Conservation (phyloP, 2,329 filamentous ascomycete species). For the Elsinoe ampelina region DNA sequence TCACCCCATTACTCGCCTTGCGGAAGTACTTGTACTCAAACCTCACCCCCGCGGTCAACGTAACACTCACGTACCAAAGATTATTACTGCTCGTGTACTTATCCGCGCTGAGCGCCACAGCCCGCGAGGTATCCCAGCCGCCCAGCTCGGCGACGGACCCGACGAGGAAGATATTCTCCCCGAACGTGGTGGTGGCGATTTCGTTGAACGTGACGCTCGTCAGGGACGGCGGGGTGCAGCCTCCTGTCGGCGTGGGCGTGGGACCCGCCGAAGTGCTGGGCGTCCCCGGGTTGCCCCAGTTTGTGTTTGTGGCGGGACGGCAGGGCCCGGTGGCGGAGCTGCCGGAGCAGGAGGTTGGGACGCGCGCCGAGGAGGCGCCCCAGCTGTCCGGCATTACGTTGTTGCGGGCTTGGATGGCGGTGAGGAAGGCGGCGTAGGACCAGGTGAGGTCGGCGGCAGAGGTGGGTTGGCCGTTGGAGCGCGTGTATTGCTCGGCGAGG, state of each 20-base stretch:
- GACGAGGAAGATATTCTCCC: constrained; percentile 56
- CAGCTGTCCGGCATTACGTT: constrained; percentile 49
- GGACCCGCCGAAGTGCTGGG: constrained; percentile 23
- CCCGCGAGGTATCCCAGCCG: constrained; percentile 47
- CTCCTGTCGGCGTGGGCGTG: constrained; percentile 18
- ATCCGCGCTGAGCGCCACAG: constrained; percentile 48
- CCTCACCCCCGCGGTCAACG: constrained; percentile 45
- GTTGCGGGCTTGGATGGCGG: constrained; percentile 49
- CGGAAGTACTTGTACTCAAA: constrained; percentile 60
- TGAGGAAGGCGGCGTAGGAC: constrained; percentile 64
- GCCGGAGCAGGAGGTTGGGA: constrained; percentile 21
- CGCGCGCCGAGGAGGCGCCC: constrained; percentile 34
- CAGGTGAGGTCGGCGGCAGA: constrained; percentile 62
- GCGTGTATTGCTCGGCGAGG: constrained; percentile 58
- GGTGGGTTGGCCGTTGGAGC: constrained; percentile 39
- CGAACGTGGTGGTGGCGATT: constrained; percentile 47
- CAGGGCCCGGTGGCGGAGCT: constrained; percentile 23
- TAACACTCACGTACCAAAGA: constrained; percentile 51
- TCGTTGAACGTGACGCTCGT: constrained; percentile 54
- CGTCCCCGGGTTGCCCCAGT: constrained; percentile 23
- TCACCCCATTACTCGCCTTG: constrained; percentile 43
- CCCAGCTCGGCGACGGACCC: constrained; percentile 54
- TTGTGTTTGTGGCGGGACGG: constrained; percentile 24
- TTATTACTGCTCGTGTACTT: constrained; percentile 51
- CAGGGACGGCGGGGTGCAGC: constrained; percentile 25